Evolutionary conservation across 1,284 basidiomycete species (phyloP), one percentile per base, ranked within the genome.

Genomic region (Vanrija sp.): DNA sequence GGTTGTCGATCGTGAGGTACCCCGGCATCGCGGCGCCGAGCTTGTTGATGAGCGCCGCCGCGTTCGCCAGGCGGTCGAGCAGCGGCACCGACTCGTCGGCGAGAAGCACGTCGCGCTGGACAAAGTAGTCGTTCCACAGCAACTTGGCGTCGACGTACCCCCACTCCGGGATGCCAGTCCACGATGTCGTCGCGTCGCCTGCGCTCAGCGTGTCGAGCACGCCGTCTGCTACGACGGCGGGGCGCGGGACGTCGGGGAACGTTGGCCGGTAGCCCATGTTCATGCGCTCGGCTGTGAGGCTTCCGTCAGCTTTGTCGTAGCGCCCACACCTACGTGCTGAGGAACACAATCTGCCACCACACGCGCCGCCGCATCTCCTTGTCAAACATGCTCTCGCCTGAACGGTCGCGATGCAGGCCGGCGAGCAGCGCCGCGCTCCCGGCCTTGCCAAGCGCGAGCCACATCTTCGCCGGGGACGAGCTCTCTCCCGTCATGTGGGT

Each of bases 131-230:
- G 23, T 42, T 29, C 44, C 40, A 28, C 12, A 40, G 25, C n/a
- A 44, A 19, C 23, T 52, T 52, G 25, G 43, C 23, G 26, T 52
- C 51, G 25, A 52, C 16, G 44, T 52, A 45, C n/a, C 25, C 44
- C 51, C 51, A 52, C n/a, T 52, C 51, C 1, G 39, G 14, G 3
- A 25, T 43, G 28, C n/a, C 42, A 10, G 15, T 28, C 18, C 25
- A n/a, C 44, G 12, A 15, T 2, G 34, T 12, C 34, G 25, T 8
- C 23, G 44, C 25, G 14, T 23, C 25, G 19, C 18, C 46, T 3
- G n/a, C 12, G 12, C 21, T 4, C 5, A 21, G n/a, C 19, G 34
- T 14, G n/a, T 46, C 42, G 21, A 51, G 49, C 29, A 16, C n/a
- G 5, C n/a, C 43, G 29, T 51, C 49, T 1, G 42, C 28, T 1